These are phyloP conservation scores for Wickerhamiella spandovensis DNA, from an alignment of 805 yeast genomes.

Conservation along the genomic window DNA sequence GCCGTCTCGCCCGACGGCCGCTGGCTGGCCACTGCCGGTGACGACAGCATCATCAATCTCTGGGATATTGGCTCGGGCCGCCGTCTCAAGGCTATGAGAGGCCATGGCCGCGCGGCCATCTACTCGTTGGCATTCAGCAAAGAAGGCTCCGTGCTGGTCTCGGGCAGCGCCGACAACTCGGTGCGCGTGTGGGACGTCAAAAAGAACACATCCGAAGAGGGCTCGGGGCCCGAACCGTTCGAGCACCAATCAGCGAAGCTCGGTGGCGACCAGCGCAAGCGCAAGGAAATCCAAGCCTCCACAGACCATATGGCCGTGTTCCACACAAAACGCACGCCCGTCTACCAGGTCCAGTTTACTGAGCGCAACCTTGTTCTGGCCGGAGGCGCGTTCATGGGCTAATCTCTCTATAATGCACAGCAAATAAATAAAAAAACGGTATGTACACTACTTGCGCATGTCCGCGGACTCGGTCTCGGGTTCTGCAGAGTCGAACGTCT, in stretches of 20 bases:
- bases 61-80: slow-evolving; percentile 95
- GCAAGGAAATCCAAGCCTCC: slow-evolving; percentile 65
- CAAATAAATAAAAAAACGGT: background rate
- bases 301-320: slow-evolving; percentile 87
- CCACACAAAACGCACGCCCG: slow-evolving; percentile 88
- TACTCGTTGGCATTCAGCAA: slow-evolving; percentile 72
- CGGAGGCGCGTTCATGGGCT: slow-evolving; percentile 68
- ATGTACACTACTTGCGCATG: slow-evolving; percentile 4
- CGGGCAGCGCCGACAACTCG: slow-evolving; percentile 85
- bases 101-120: slow-evolving; percentile 81
- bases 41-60: slow-evolving; percentile 72
- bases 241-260: slow-evolving; percentile 10
- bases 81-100: slow-evolving; percentile 78
- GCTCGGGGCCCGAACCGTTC: slow-evolving; percentile 69
- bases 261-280: slow-evolving; percentile 25
- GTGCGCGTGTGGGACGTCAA: slow-evolving; percentile 95
- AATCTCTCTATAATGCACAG: background rate
- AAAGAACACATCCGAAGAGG: slow-evolving; percentile 66
- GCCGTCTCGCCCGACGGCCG: slow-evolving; percentile 96
- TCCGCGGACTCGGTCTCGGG: too few species aligned
- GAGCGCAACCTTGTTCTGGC: slow-evolving; percentile 82
- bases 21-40: slow-evolving; percentile 92
- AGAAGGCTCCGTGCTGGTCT: slow-evolving; percentile 80
- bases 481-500: too few species aligned
- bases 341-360: slow-evolving; percentile 84